Base-by-base conservation (phyloP, 2,329 filamentous ascomycete species). In the Penicillium crustosum region DNA sequence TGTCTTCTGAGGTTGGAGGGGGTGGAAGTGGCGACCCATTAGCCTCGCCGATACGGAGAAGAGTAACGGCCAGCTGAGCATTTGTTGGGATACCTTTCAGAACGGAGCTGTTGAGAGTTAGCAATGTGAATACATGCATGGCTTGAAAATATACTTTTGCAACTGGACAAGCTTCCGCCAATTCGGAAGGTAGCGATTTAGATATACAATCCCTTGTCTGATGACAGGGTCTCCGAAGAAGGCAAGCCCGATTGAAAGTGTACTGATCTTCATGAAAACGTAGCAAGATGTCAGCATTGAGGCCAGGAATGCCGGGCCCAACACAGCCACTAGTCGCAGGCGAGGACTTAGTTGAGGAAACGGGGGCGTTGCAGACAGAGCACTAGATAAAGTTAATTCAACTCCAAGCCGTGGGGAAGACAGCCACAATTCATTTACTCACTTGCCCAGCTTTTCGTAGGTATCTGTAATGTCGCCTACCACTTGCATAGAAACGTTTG, bases 31-130 rank as follows among this genome's bases (percentile, higher is more conserved):
- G 91, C 0, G 89, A 87, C 63, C 89, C 89, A 75, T 93, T 93
- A 12, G 84, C 85, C 74, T 95, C 91, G 41, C 90, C 91, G 31
- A 93, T 86, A 6, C 91, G 88, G 12, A 95, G 84, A 1, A 95
- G 81, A 0, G 91, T 95, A 29, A 95, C 78, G 0, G 90, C 87
- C 19, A 95, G 83, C 69, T 96, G 91, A 4, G 90, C 90, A 69
- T 95, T 94, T 2, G 91, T 96, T 0, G 91, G 91, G 0, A 94
- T 87, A 2, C 90, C 90, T 69, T 89, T 90, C 50, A 96, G 83
- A 1, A 94, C 71, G 0, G 89, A 91, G 62, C 78, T 80, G 49
- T n/a, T n/a, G 17, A 42, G 35, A 15, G 54, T 74, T 54, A 72
- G 63, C 36, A 53, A 29, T 44, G 10, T 29, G 2, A 19, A 7